Evolutionary conservation across 2,329 filamentous ascomycete genomes (phyloP), one percentile per base, ranked within the genome.

Genomic region (Acarospora socialis): DNA sequence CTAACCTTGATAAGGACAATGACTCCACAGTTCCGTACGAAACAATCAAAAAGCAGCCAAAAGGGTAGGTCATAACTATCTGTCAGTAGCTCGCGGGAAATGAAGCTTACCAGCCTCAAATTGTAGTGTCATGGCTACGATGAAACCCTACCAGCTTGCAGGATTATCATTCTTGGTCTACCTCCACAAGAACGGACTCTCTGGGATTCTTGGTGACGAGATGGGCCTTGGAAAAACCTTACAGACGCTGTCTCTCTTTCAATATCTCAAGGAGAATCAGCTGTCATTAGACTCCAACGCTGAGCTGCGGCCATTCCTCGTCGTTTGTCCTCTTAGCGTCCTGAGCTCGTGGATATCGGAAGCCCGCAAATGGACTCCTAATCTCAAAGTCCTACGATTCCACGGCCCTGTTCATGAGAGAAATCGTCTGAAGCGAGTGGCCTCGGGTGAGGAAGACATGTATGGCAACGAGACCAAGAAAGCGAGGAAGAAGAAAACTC

Each of bases 191-290:
- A 53, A 54, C 15, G 44, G 43, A 4, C 28, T 61, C 39, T 55
- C 56, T 6, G 53, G 55, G 4, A 61, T 66, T 21, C 43, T 66
- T 3, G 62, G 61, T 12, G 61, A 66, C 32, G 62, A 65, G 33
- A 66, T 65, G 62, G 62, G 62, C 13, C 49, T 66, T 4, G 62
- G 62, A 16, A 66, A 65, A 45, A 65, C 62, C 1, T 44, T 66
- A 6, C 62, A 66, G 40, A 65, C 61, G 0, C 45, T 66, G 12
- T 57, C 65, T 0, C 48, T 69, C 3, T 61, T 68, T 17, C 62
- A 66, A 36, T 53, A 61, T 20, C 41, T 67, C 1, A 59, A 56
- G 13, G 57, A 65, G 29, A 52, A 43, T n/a, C 21, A 21, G 10
- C 42, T 54, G 13, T 10, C 12, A 7, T 8, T 2, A 4, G 3